Conservation (phyloP, 345 rosid species). For the Eucalyptus camaldulensis region DNA sequence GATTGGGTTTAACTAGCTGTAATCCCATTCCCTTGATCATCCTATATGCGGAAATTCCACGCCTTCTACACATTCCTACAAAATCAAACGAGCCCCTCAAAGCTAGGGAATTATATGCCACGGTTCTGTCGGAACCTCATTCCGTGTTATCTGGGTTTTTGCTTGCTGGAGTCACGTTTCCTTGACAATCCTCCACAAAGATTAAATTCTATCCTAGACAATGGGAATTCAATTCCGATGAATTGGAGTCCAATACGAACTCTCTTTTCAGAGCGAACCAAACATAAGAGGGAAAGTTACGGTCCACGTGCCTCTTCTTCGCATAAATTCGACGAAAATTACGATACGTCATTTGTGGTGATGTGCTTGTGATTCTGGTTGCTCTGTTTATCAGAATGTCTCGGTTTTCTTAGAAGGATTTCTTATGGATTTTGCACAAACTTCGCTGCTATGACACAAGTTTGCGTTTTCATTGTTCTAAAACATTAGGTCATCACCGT, state of each 20-base stretch:
- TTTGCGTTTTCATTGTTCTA: neutral
- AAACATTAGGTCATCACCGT: neutral
- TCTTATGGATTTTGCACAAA: neutral
- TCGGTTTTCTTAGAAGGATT: neutral
- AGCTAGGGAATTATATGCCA: neutral
- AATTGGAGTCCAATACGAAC: neutral
- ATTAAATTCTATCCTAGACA: neutral
- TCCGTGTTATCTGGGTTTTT: neutral
- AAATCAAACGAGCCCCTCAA: neutral
- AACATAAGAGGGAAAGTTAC: neutral
- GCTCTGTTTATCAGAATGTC: neutral
- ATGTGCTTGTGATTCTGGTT: fast-evolving
- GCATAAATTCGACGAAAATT: neutral
- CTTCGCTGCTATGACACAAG: neutral
- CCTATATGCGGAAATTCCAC: neutral
- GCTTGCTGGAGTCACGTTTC: neutral
- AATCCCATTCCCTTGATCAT: neutral
- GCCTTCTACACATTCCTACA: neutral
- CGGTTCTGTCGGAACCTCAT: neutral
- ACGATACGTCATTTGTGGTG: neutral
- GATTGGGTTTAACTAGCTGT: neutral
- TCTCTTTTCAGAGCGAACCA: neutral
- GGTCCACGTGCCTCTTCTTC: neutral
- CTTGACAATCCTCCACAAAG: neutral
- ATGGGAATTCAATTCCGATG: neutral